Evolutionary conservation across 306 rosid species (phyloP), one percentile per base, ranked within the genome.

Genomic region (Malus sieversii): DNA sequence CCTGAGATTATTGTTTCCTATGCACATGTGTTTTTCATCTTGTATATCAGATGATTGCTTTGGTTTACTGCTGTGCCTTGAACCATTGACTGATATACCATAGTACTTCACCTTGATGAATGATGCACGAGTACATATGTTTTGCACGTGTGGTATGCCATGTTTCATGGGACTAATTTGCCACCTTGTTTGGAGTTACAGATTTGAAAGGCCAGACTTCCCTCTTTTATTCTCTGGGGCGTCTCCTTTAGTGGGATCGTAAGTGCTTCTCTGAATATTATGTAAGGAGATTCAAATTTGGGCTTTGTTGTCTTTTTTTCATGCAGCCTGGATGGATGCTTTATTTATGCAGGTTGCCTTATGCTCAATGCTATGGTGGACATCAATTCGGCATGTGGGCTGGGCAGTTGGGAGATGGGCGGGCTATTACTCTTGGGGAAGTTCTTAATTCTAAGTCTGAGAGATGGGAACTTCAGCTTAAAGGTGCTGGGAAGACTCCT

Each of bases 351-450:
- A 95, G 99, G 81, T 78, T 90, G 75, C 93, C 99, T 68, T 95
- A 92, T 77, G 99, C 97, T 71, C 98, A 90, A 73, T 95, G 99
- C 88, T 92, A 95, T 77, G 99, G 99, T 6, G 99, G 99, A 59
- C 98, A 95, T 86, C 99, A 95, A 74, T 95, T 95, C 35, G 99
- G 99, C 20, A 95, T 85, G 97, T 95, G 99, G 99, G 99, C 99
- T 57, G 98, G 99, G 67, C 99, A 95, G 72, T 84, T 95, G 86
- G 99, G 99, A 77, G 99, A 95, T 88, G 99, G 99, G 66, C 90
- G 98, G 83, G 99, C 97, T 73, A 92, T 96, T 71, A 90, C 99
- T 0, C 88, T 96, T 6, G 99, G 98, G 67, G 99, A 96, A 88
- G 85, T 92, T 71, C 72, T 92, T 55, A 92, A 92, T 86, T 89